Evolutionary conservation across 306 rosid species (phyloP).

Genomic region (Gastrolobium bilobum): DNA sequence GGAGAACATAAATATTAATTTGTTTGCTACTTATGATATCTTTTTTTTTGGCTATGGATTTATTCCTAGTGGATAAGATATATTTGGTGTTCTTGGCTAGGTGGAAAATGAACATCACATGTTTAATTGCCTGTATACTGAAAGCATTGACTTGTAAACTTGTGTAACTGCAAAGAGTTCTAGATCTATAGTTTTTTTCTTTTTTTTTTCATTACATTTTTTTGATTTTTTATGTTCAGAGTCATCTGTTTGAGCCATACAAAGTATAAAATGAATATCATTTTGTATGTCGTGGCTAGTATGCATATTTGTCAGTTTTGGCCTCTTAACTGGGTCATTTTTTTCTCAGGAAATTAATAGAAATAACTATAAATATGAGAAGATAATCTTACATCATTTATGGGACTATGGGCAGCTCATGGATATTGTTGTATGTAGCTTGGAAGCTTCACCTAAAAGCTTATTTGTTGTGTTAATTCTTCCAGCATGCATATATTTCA

Average conservation of each 20-base stretch:
- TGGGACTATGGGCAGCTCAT: background rate
- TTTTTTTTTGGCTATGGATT: background rate
- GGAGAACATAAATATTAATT: constrained; percentile 2
- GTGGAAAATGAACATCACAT: background rate
- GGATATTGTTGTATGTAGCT: background rate
- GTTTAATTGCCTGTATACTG: background rate
- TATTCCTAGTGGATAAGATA: background rate
- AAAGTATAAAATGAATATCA: background rate
- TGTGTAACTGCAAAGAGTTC: background rate
- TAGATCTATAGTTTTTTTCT: background rate
- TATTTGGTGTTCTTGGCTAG: background rate
- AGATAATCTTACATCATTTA: constrained; percentile 18
- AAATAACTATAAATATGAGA: background rate
- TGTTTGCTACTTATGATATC: background rate
- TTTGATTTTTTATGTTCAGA: background rate
- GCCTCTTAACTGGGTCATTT: constrained; percentile 4
- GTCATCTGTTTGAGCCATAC: constrained; percentile 10
- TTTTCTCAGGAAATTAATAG: background rate
- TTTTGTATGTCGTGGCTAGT: background rate
- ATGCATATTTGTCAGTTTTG: background rate
- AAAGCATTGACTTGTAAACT: constrained; percentile 1
- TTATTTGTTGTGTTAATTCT: background rate
- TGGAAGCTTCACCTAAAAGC: constrained; percentile 35
- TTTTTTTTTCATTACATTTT: background rate
- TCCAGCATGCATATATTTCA: background rate